phyloP scores from a whole-genome alignment of 2,329 filamentous ascomycete species.

The Trichoderma aggressivum region DNA sequence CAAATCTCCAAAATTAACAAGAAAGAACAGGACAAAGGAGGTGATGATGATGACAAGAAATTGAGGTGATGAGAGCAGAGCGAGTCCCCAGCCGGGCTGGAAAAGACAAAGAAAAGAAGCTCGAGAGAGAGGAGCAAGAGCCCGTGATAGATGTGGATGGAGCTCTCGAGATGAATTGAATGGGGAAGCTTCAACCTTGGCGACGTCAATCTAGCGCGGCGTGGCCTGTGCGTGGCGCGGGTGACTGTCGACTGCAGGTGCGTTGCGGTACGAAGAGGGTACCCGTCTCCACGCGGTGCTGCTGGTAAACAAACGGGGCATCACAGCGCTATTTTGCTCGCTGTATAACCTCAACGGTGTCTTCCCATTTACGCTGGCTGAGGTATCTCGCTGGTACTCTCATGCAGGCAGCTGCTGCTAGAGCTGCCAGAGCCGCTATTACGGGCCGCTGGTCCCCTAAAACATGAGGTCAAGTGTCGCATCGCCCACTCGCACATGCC shows the following conservation, averaged over 20 bases:
- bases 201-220: slow-evolving; percentile 5
- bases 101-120: background rate
- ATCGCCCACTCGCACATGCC: background rate
- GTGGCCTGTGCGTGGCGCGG: slow-evolving; percentile 18
- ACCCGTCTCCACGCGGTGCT: background rate
- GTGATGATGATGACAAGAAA: background rate
- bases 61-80: background rate
- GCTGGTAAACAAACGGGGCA: background rate
- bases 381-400: background rate
- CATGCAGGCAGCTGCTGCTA: background rate
- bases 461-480: background rate
- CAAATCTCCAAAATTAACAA: background rate
- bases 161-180: background rate
- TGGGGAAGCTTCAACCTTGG: background rate
- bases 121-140: background rate
- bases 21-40: background rate
- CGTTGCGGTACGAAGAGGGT: background rate
- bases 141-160: background rate
- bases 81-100: background rate
- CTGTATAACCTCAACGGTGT: background rate
- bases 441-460: slow-evolving; percentile 3
- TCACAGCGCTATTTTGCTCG: background rate
- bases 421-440: background rate
- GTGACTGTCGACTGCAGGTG: slow-evolving; percentile 10
- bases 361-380: too few relatives aligned